Evolutionary conservation across 495 filamentous ascomycete species (phyloP), one percentile per base, ranked within the genome.

Genomic region (Penicillium longicatenatum): DNA sequence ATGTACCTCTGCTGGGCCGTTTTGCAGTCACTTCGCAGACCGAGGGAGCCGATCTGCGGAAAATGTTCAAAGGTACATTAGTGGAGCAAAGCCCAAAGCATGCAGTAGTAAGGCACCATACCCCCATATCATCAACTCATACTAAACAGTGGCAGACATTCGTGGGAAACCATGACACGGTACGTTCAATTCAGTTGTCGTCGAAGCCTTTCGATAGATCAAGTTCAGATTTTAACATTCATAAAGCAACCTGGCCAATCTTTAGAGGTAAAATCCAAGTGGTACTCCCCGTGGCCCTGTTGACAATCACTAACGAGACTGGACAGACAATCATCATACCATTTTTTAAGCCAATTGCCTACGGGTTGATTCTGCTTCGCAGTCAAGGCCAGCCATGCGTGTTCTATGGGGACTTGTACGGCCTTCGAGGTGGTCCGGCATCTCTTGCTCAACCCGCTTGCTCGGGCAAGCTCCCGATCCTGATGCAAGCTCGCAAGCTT

Each of bases 391-490:
- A 89, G 53, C 89, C 89, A 1, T 91, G 86, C 59, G 59, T 90
- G 47, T 92, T 89, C 69, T 90, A 88, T 66, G 88, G 88, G 35
- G 89, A 92, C 56, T 66, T 91, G 6, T 91, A 89, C 66, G 87
- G 88, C 17, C 82, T 87, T 54, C 67, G 74, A 53, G 81, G 74
- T 77, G 49, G 71, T 76, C 33, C 73, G 76, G 2, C 76, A 17
- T 19, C 39, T 6, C 20, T 41, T 3, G 30, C 77, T 24, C 75
- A 75, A 0, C 81, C 87, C 3, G 81, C 86, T 4, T 88, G 84
- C 64, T 75, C 77, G 49, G 79, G 79, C 33, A 77, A 77, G 24
- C 77, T 92, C 6, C 81, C 86, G 10, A 73, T 80, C 17, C 69
- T 92, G 21, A 79, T 79, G 22, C 77, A 87, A 12, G 85, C 84